Percentiles rank a stretch among this genome's conserved stretches.
These are phyloP conservation scores for Tephrocybe sp. DNA, from an alignment of 768 basidiomycete genomes.

Conservation along the genomic window DNA sequence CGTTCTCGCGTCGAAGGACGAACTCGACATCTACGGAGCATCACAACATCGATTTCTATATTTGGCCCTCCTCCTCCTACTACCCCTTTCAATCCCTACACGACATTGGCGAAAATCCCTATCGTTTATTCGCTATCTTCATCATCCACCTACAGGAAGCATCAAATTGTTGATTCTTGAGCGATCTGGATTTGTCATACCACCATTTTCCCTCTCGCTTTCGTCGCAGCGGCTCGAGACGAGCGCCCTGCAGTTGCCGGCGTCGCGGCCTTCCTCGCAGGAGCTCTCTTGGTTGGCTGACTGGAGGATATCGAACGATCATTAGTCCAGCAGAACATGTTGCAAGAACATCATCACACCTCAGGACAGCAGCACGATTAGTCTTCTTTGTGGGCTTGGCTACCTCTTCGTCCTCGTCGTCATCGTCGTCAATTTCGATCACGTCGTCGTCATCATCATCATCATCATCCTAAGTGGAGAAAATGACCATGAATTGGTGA, in stretches of 20 bases:
- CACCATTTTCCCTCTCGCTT: constrained; percentile 62
- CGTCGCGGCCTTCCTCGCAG: constrained; percentile 49
- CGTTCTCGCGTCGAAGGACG: no score
- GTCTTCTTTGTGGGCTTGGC: constrained; percentile 53
- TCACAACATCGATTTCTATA: no score
- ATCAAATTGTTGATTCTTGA: no score
- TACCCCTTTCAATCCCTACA: no score
- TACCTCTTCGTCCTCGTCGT: constrained; percentile 47
- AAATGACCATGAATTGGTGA: no score
- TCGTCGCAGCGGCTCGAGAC: constrained; percentile 65
- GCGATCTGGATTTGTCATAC: no score
- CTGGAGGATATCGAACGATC: constrained; percentile 12
- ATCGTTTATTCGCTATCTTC: constrained; percentile 27
- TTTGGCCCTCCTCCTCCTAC: no score
- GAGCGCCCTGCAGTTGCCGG: constrained; percentile 52
- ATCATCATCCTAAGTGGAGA: no score
- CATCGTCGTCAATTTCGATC: constrained; percentile 50
- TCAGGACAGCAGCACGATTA: constrained; percentile 62
- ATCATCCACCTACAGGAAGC: constrained; percentile 27
- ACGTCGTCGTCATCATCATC: no score
- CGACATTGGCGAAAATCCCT: neutral
- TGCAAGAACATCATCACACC: constrained; percentile 36
- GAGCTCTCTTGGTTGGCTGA: constrained; percentile 42
- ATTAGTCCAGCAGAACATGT: neutral
- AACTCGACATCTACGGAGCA: no score